phyloP scores from a whole-genome alignment of 2,329 filamentous ascomycete species.

The Fusarium humuli region DNA sequence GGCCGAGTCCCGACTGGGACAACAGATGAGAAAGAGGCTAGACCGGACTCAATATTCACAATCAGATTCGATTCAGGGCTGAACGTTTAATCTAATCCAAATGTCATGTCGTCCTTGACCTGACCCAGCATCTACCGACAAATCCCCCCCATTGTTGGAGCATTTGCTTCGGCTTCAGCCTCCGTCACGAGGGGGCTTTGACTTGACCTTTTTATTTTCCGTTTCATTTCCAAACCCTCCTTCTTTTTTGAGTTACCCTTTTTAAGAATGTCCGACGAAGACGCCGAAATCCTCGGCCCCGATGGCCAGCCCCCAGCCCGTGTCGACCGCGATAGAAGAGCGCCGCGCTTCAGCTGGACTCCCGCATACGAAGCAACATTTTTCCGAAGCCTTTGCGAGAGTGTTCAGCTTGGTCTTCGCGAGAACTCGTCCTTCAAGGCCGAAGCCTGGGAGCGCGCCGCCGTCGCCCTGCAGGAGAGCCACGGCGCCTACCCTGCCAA shows the following conservation, averaged over 20 bases:
- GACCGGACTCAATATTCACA: not conserved
- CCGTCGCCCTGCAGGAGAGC: slow-evolving; percentile 64
- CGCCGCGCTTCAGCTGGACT: slow-evolving; percentile 71
- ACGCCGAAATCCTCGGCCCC: slow-evolving; percentile 52
- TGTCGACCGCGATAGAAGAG: slow-evolving; percentile 56
- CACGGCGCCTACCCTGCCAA: slow-evolving; percentile 70
- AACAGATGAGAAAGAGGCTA: slow-evolving; percentile 11
- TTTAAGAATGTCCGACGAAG: slow-evolving; percentile 54
- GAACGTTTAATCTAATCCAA: not conserved
- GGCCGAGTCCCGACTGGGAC: slow-evolving; percentile 43
- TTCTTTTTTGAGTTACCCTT: not conserved
- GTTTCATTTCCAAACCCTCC: not conserved
- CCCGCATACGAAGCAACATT: slow-evolving; percentile 69
- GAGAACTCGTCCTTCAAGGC: slow-evolving; percentile 72
- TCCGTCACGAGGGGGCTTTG: slow-evolving; percentile 26
- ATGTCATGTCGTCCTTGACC: not conserved
- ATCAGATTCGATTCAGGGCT: slow-evolving; percentile 7
- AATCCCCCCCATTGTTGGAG: slow-evolving; percentile 21
- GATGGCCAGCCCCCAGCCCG: slow-evolving; percentile 51
- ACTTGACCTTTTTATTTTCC: not conserved
- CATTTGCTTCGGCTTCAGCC: slow-evolving; percentile 38
- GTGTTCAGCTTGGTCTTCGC: slow-evolving; percentile 66
- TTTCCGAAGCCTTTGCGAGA: slow-evolving; percentile 70
- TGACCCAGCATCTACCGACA: not conserved
- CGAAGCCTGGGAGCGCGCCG: slow-evolving; percentile 70